Evolutionary conservation across 148 eudicot genomes (phyloP), one percentile per base, ranked within the genome.

Genomic region (Vaccinium myrtillus): DNA sequence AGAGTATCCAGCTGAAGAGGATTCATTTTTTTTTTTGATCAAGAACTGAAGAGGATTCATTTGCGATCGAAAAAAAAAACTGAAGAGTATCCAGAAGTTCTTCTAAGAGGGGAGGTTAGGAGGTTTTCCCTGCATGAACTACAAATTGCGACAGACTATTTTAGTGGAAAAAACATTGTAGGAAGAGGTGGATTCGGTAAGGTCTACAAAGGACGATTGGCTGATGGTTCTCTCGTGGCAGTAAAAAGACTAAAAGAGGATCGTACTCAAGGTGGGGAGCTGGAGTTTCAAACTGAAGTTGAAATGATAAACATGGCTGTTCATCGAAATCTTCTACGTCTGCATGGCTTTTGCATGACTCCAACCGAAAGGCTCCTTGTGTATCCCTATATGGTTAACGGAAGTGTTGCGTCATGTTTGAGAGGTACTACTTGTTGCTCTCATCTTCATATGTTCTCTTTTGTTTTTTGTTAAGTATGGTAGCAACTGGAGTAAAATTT

Each of bases 261-360:
- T 84, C 93, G 92, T 11, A 93, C 90, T 53, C 95, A 89, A 54
- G 93, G 94, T 51, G 94, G 93, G 73, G 95, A 94, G 82, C 84
- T 93, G 84, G 95, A 93, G 90, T 94, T 94, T 55, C 98, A 94
- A 83, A 94, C 94, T 46, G 98, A 94, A 88, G 93, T 94, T 16
- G 95, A 94, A 84, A 90, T 94, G 93, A 93, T 93, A 39, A 93
- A 95, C 87, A 93, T 94, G 95, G 98, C 98, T 80, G 98, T 92
- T 36, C 98, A 94, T 84, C 88, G 98, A 61, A 93, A 94, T 89
- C 88, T 94, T 78, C 92, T 94, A 81, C 90, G 93, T 18, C 54
- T 94, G 81, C 92, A 89, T 67, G 98, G 98, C 27, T 94, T 93
- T 88, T 94, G 98, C 85, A 94, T 94, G 25, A 59, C 25, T 8